Evolutionary conservation across 495 filamentous ascomycete species (phyloP).

Genomic region (Hyphodiscus hymeniophilus): DNA sequence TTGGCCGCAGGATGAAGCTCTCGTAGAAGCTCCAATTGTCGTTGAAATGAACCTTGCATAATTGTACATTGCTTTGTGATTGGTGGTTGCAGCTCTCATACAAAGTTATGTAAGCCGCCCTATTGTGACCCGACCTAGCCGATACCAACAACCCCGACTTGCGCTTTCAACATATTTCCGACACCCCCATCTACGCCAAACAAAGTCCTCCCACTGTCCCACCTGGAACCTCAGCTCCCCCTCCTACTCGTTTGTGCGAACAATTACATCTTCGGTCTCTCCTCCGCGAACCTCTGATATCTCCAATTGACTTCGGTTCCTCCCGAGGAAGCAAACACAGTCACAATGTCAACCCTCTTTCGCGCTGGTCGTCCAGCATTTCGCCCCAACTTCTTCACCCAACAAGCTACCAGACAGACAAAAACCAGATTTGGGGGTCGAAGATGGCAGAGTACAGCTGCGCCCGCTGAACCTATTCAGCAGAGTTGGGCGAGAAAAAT

Average conservation of each 20-base stretch:
- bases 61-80: too few relatives aligned
- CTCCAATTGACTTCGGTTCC: not conserved
- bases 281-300: constrained; percentile 1
- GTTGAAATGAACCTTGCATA: constrained; percentile 10
- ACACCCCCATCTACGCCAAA: too few relatives aligned
- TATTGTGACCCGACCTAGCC: too few relatives aligned
- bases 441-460: constrained; percentile 54
- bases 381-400: constrained; percentile 18
- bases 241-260: too few relatives aligned
- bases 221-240: too few relatives aligned
- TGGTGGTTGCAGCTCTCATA: too few relatives aligned
- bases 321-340: not conserved
- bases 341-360: constrained; percentile 20
- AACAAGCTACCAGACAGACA: constrained; percentile 7
- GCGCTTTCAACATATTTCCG: constrained; percentile 4
- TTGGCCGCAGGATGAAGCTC: not conserved
- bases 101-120: constrained; percentile 14
- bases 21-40: constrained; percentile 5
- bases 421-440: constrained; percentile 33
- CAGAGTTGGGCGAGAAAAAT: constrained; percentile 60
- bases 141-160: constrained; percentile 1
- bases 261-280: constrained; percentile 1
- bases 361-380: constrained; percentile 23
- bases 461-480: constrained; percentile 37
- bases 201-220: too few relatives aligned